A percentile compares a stretch with the other conserved stretches of the same genome.
Evolutionary conservation across 2,329 filamentous ascomycete species (phyloP).

Genomic region (Aspergillus sp.): DNA sequence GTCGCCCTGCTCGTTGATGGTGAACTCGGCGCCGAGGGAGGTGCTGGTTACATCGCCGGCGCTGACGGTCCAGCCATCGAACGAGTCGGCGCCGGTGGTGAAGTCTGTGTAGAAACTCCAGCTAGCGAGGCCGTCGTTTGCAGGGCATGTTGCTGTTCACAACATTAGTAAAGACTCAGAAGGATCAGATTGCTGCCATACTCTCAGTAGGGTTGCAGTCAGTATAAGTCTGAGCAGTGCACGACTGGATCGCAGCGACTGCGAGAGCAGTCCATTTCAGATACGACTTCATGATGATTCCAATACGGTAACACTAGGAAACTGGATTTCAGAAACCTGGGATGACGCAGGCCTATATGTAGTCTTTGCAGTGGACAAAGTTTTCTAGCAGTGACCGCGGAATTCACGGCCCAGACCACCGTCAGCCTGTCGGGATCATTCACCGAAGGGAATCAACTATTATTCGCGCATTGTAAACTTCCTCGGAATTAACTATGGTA

Average conservation of each 20-base stretch:
- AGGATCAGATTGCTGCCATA: conserved; percentile 5
- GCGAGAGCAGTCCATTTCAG: conserved; percentile 9
- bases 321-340: no score
- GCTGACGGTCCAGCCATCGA: conserved; percentile 64
- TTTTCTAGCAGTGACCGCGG: not conserved
- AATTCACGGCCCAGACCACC: not conserved
- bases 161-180: not conserved
- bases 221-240: conserved; percentile 69
- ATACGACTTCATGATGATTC: conserved; percentile 2
- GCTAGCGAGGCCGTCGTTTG: conserved; percentile 66
- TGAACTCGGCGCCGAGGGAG: conserved; percentile 74
- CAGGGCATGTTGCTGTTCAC: conserved; percentile 56
- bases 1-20: conserved; percentile 73
- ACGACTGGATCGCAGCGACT: conserved; percentile 10
- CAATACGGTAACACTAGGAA: no score
- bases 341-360: not conserved
- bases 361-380: not conserved
- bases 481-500: not conserved
- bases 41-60: conserved; percentile 65
- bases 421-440: not conserved
- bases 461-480: not conserved
- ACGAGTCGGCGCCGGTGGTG: conserved; percentile 56
- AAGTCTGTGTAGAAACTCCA: conserved; percentile 34
- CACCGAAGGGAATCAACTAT: not conserved
- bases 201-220: conserved; percentile 66